Percentiles rank a stretch among this genome's conserved stretches.
phyloP scores from a whole-genome alignment of 2,329 filamentous ascomycete species.

The Colletotrichum falcatum region DNA sequence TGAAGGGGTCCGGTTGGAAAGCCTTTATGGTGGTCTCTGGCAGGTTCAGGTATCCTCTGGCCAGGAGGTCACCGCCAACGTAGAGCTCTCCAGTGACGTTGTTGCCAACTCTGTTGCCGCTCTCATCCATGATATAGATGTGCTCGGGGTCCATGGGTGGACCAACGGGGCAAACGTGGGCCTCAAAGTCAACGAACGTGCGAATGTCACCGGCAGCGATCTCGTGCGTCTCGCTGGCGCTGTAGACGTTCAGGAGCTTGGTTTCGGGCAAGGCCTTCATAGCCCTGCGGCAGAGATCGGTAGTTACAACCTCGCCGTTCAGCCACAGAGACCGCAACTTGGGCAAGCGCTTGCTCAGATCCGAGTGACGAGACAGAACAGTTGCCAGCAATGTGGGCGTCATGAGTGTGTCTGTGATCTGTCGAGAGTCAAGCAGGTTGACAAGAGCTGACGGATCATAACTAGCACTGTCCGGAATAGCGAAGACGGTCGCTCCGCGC shows the following conservation, averaged over 20 bases:
- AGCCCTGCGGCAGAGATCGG: constrained; percentile 77
- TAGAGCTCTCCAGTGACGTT: constrained; percentile 79
- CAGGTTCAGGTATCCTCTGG: constrained; percentile 83
- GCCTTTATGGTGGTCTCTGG: constrained; percentile 81
- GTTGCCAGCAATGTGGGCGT: constrained; percentile 83
- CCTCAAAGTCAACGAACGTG: constrained; percentile 72
- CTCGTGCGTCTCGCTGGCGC: constrained; percentile 85
- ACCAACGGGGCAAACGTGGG: constrained; percentile 79
- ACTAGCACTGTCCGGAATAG: constrained; percentile 80
- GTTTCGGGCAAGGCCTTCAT: constrained; percentile 75
- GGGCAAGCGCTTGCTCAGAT: constrained; percentile 72
- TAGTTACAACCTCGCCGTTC: constrained; percentile 86
- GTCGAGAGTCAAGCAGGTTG: constrained; percentile 73
- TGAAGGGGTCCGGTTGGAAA: constrained; percentile 76
- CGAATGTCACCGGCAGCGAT: constrained; percentile 81
- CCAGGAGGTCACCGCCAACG: constrained; percentile 79
- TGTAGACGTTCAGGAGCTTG: constrained; percentile 83
- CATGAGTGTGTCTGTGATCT: constrained; percentile 85
- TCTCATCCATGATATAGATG: constrained; percentile 79
- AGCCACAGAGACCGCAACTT: constrained; percentile 80
- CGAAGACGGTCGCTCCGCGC: constrained; percentile 80
- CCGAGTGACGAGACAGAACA: constrained; percentile 76
- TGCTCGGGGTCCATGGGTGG: constrained; percentile 75
- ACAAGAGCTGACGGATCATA: constrained; percentile 83
- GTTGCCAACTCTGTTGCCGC: constrained; percentile 70